Percentiles rank a stretch among this genome's conserved stretches.
Conservation (phyloP, 164 flowering plant genomes). For the Vitis rotundifolia region DNA sequence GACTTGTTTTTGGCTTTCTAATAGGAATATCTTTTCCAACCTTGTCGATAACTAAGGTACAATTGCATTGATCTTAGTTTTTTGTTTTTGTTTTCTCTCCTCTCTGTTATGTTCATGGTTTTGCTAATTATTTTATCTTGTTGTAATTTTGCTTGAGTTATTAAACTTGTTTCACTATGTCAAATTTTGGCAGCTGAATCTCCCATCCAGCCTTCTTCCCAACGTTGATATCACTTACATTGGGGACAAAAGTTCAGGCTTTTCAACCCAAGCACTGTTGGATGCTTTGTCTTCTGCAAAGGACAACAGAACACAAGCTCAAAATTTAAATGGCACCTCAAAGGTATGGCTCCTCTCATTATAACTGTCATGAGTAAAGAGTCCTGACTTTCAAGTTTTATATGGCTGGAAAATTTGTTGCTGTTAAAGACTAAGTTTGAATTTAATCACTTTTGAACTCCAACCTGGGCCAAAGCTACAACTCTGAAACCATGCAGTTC, state of each 20-base stretch:
- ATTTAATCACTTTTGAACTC: background rate
- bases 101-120: background rate
- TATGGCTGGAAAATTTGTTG: background rate
- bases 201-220: constrained; percentile 45
- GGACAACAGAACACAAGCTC: constrained; percentile 13
- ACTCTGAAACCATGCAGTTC: background rate
- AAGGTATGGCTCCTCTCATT: constrained; percentile 29
- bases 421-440: background rate
- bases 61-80: constrained; percentile 4
- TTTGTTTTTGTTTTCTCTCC: background rate
- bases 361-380: background rate
- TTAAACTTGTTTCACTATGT: background rate
- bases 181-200: constrained; percentile 44
- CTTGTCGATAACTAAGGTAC: constrained; percentile 55
- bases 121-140: background rate
- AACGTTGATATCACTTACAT: constrained; percentile 26
- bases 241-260: constrained; percentile 28
- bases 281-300: constrained; percentile 23
- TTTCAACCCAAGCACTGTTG: constrained; percentile 27
- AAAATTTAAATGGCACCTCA: constrained; percentile 30
- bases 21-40: constrained; percentile 69
- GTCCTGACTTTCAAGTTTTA: background rate
- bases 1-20: constrained; percentile 73
- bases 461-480: no score
- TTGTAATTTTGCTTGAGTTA: background rate